Conservation (phyloP, 139 green algal genomes). For the Desmodesmus armatus region DNA sequence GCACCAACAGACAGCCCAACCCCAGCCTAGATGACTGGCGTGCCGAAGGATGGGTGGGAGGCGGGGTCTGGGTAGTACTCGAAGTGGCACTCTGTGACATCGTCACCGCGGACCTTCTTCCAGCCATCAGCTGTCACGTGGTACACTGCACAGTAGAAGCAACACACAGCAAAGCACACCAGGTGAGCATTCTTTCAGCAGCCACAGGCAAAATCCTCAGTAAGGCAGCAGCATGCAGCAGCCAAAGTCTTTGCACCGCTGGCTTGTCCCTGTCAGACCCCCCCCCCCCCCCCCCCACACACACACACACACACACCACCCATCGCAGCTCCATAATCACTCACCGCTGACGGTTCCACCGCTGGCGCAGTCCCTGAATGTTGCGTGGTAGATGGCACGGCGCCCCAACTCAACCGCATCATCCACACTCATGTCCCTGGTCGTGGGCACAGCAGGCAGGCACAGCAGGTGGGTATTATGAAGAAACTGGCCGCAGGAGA, state of each 20-base stretch:
- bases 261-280: too few species aligned
- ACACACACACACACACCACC: too few species aligned
- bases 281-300: too few species aligned
- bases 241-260: too few species aligned
- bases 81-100: constrained; percentile 97
- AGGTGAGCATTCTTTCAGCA: not conserved
- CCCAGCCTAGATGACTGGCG: constrained; percentile 51
- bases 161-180: not conserved
- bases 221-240: too few species aligned
- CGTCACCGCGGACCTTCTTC: constrained; percentile 96
- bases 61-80: constrained; percentile 86
- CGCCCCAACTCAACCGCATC: constrained; percentile 95
- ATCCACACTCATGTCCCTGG: constrained; percentile 92
- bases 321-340: too few species aligned
- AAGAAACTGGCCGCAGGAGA: not conserved
- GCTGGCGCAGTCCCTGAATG: constrained; percentile 96
- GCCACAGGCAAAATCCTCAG: not conserved
- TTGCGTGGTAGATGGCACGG: constrained; percentile 98
- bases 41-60: constrained; percentile 60
- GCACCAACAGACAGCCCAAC: too few species aligned
- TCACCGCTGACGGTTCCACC: constrained; percentile 94
- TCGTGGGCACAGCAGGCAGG: constrained; percentile 6
- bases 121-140: constrained; percentile 96
- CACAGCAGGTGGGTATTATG: not conserved
- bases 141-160: constrained; percentile 86